Evolutionary conservation across 495 filamentous ascomycete species (phyloP), one percentile per base, ranked within the genome.

Genomic region (Endocarpon pusillum): DNA sequence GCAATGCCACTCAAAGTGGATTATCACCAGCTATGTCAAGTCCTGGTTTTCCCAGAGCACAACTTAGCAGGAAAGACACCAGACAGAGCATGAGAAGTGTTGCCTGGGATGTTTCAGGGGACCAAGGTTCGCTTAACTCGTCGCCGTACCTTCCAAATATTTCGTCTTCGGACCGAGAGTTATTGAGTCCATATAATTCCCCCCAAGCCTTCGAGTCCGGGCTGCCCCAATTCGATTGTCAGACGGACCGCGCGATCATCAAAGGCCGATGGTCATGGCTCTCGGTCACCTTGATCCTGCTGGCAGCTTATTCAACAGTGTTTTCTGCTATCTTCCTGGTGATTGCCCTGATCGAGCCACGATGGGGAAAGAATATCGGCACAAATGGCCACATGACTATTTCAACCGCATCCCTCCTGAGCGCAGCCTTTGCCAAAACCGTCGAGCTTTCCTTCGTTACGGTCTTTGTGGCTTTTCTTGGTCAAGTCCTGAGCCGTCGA

Each of bases 381-480:
- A 54, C 48, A 0, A 49, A 61, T 7, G 64, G 62, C 2, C 42
- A 48, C 0, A 30, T 83, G 15, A 54, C 53, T 0, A 63, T 68
- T 0, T 60, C 66, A 1, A 73, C 67, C 0, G 77, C 77, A 0
- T 70, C 64, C 22, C 38, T 78, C 5, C 44, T 83, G 1, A 75
- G 62, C 33, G 62, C 75, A 0, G 46, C 78, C n/a, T 59, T 81
- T 35, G 76, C 78, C 1, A 84, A 81, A 53, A 71, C 69, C 0
- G 78, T 83, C 33, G 80, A 86, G 50, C 45, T 81, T 40, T 66
- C 73, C 0, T 86, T 81, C 45, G 77, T 83, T 12, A 81, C 80
- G 0, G 73, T 81, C 1, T 78, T 78, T 39, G 76, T 84, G 2
- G 66, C 74, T 0, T 75, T 78, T 29, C 45, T 84, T 3, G 80